Base-by-base conservation (phyloP, 2,329 filamentous ascomycete species). In the Cordyceps cateniannulata region DNA sequence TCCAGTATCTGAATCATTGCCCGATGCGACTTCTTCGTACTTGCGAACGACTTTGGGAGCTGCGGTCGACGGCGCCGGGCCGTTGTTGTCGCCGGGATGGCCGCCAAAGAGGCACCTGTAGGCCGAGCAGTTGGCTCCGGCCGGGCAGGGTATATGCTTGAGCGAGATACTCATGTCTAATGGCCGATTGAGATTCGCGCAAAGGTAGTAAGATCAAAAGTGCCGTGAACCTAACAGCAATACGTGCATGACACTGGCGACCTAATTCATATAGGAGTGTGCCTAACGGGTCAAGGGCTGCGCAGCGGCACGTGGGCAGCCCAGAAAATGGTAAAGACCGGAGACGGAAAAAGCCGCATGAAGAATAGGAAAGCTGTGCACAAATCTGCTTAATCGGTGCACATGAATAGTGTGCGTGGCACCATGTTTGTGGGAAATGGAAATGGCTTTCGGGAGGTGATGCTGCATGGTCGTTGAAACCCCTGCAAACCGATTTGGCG, bases 121-220 rank as follows among this genome's bases (percentile, higher is more conserved):
- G 18, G 79, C 78, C 9, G 75, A 78, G 66, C 80, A 82, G 2
- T 63, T 70, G 51, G 75, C 72, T 55, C 79, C 79, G 22, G 77
- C 78, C 6, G 80, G 80, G 64, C 80, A 82, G 10, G 79, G 77
- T 52, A 82, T 76, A 62, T 75, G 76, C 65, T 80, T 81, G 63
- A 82, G 77, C 51, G 69, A 66, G 61, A 76, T 63, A 62, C 73
- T 75, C 74, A 76, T 76, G 5, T 20, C 24, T 48, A 12, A 5
- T 5, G 12, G 25, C 18, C 2, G 14, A 3, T 3, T 12, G 25
- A 10, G 40, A 40, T 32, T 47, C 12, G 25, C n/a, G 35, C 20
- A 24, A 10, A 20, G 14, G 7, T 29, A 35, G 53, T 7, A 24
- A 24, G 20, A n/a, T 47, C 18, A 7, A 56, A 47, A 7, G 18